phyloP scores from a whole-genome alignment of 2,329 filamentous ascomycete genomes.

The Arthrinium puccinioides region DNA sequence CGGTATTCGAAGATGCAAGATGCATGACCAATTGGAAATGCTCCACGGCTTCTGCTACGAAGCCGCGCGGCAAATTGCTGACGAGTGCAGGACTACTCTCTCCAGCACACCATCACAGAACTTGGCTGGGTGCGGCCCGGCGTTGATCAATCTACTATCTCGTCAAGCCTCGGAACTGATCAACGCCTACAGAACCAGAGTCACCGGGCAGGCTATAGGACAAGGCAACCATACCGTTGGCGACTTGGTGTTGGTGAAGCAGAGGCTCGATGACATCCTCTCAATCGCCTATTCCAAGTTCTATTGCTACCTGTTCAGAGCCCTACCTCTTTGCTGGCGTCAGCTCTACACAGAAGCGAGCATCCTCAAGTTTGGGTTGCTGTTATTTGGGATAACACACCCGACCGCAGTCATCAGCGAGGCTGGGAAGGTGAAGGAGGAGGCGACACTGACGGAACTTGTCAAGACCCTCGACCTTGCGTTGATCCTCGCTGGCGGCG shows the following conservation, averaged over 20 bases:
- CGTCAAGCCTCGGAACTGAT: constrained; percentile 2
- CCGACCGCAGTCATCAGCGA: constrained; percentile 1
- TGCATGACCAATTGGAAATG: too few relatives aligned
- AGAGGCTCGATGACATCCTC: constrained; percentile 48
- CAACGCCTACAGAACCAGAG: background rate
- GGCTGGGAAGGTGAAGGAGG: constrained; percentile 4
- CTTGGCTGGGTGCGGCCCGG: constrained; percentile 3
- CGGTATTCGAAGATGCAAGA: too few relatives aligned
- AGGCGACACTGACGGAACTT: constrained; percentile 40
- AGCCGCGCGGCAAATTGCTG: too few relatives aligned
- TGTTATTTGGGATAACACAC: constrained; percentile 16
- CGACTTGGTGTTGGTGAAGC: constrained; percentile 19
- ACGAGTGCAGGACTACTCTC: too few relatives aligned
- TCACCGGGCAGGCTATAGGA: too few relatives aligned
- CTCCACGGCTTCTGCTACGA: too few relatives aligned
- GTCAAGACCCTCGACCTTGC: constrained; percentile 67
- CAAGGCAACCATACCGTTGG: background rate
- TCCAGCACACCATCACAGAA: too few relatives aligned
- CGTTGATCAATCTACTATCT: constrained; percentile 5
- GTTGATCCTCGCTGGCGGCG: constrained; percentile 66
- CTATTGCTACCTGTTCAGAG: constrained; percentile 61
- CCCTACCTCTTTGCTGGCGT: constrained; percentile 62
- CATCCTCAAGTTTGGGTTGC: constrained; percentile 50
- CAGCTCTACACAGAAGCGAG: constrained; percentile 65
- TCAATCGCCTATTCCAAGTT: constrained; percentile 57